Evolutionary conservation across 116 monocot genomes (phyloP), one percentile per base, ranked within the genome.

Genomic region (Thalassia testudinum): DNA sequence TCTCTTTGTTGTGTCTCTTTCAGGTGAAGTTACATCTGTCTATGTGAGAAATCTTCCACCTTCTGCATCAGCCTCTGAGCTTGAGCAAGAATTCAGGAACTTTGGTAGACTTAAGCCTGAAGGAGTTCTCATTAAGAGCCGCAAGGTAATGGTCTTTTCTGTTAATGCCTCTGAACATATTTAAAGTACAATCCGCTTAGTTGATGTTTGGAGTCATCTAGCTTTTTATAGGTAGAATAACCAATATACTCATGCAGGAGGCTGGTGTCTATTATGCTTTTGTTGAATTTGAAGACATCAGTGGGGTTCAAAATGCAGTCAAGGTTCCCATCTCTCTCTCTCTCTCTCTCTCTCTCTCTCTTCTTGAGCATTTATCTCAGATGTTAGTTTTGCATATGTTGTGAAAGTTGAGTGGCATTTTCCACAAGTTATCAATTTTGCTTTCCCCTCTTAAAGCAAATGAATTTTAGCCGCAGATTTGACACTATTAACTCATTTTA

Each of bases 31-130:
- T 21, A 86, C 74, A 66, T 99, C 99, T 21, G 91, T 90, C 53
- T 99, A 99, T 54, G 83, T 99, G 58, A 86, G 90, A 37, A 99
- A 99, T 47, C 62, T 99, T 38, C 74, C 86, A 17, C 68, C 91
- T 47, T 72, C 75, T 47, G 71, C 72, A 28, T 61, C 79, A 20
- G 66, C 60, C 15, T 67, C 71, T 44, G 91, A 99, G 34, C 78
- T 99, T 73, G 90, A 90, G 56, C 62, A 72, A 19, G 83, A 80
- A 60, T 99, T 99, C 56, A 90, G 66, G 59, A 86, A 67, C 42
- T 99, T 99, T 62, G 99, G 99, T 24, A 84, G 70, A 66, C 66
- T 99, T 50, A 86, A 50, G 30, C 80, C 73, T 50, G 72, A 76
- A 57, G 99, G 99, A 58, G 90, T 99, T 66, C 72, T 78, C n/a